Conservation (phyloP, 768 basidiomycete genomes). For the Pleurotus cornucopiae region DNA sequence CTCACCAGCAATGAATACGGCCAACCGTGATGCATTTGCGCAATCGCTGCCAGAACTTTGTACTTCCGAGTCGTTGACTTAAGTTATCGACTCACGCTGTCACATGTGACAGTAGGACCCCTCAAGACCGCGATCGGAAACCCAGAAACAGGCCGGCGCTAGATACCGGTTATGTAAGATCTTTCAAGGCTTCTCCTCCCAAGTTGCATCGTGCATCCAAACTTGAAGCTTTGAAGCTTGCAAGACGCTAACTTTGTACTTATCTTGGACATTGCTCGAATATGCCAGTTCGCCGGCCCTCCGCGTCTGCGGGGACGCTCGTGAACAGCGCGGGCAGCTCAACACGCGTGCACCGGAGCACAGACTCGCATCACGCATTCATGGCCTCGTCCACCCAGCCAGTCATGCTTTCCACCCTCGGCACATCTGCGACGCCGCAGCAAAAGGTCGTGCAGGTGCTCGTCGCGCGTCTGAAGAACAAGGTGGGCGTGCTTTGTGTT, state of each 20-base stretch:
- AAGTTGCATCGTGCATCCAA: too few relatives aligned
- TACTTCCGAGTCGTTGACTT: too few relatives aligned
- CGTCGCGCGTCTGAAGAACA: slow-evolving; percentile 76
- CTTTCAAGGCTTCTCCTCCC: too few relatives aligned
- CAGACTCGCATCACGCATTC: slow-evolving; percentile 44
- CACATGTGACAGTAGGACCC: too few relatives aligned
- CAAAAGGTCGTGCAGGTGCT: slow-evolving; percentile 80
- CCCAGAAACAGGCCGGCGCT: too few relatives aligned
- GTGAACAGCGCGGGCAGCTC: slow-evolving; percentile 26
- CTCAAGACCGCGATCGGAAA: too few relatives aligned
- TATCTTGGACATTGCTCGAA: slow-evolving; percentile 14
- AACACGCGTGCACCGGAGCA: slow-evolving; percentile 55
- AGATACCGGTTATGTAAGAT: too few relatives aligned
- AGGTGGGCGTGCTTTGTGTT: slow-evolving; percentile 40
- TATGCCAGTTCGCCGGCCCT: slow-evolving; percentile 54
- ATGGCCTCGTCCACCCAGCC: slow-evolving; percentile 18
- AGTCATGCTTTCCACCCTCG: slow-evolving; percentile 30
- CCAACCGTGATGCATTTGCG: too few relatives aligned
- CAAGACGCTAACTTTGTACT: background rate
- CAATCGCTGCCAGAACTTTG: too few relatives aligned
- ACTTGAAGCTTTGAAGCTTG: too few relatives aligned
- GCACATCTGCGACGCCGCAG: slow-evolving; percentile 53
- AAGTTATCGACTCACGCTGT: too few relatives aligned
- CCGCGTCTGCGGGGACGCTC: slow-evolving; percentile 45
- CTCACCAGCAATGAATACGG: too few relatives aligned